phyloP scores from a whole-genome alignment of 169 alveolate species.

The Pseudocohnilembus persalinus region DNA sequence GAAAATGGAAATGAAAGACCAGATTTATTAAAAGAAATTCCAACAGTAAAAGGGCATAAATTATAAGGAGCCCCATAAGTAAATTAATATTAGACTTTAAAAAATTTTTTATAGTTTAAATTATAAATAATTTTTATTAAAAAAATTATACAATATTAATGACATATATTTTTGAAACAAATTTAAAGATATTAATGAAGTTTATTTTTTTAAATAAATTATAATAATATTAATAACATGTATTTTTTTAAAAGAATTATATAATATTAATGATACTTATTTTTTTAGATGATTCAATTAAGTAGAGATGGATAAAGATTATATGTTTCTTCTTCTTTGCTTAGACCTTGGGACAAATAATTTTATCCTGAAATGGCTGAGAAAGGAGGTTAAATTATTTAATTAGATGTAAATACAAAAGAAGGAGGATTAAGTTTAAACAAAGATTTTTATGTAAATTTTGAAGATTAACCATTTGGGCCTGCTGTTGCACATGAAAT shows the following conservation, averaged over 20 bases:
- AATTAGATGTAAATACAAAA: constrained; percentile 42
- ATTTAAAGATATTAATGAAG: too few relatives aligned
- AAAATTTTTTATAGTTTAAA: too few relatives aligned
- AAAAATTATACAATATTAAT: too few relatives aligned
- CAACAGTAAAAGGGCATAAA: constrained; percentile 4
- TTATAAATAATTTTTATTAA: too few relatives aligned
- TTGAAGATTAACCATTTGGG: constrained; percentile 39
- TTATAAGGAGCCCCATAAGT: constrained; percentile 30
- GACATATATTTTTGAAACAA: too few relatives aligned
- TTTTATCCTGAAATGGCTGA: constrained; percentile 52
- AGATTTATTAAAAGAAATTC: constrained; percentile 7
- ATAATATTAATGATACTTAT: too few relatives aligned
- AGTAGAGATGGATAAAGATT: constrained; percentile 45
- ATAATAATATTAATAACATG: too few relatives aligned
- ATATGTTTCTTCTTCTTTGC: constrained; percentile 45
- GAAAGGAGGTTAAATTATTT: constrained; percentile 35
- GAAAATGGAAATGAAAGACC: constrained; percentile 15
- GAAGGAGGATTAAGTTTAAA: constrained; percentile 34
- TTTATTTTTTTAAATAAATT: too few relatives aligned
- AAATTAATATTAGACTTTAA: too few relatives aligned
- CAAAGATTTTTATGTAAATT: constrained; percentile 35
- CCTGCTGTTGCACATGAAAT: constrained; percentile 42
- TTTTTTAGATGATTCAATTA: constrained; percentile 50
- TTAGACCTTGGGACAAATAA: constrained; percentile 49
- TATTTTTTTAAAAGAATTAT: too few relatives aligned